Evolutionary conservation across 495 filamentous ascomycete genomes (phyloP), one percentile per base, ranked within the genome.

Genomic region (Pyronema domesticum): DNA sequence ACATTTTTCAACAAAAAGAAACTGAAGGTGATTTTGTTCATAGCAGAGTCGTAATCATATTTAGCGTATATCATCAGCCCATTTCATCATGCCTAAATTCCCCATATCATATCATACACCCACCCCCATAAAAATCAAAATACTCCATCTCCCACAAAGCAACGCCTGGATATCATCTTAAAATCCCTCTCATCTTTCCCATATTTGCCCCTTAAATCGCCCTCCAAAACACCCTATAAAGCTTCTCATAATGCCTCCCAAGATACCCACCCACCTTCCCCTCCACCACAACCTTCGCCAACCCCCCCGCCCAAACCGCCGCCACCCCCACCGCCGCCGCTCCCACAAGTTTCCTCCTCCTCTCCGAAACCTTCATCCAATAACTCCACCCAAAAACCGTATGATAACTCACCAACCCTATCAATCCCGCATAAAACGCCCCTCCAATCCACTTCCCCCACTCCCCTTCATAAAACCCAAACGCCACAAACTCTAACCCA

Each of bases 401-500:
- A 70, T 95, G 89, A 56, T 80, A 87, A 15, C 74, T 79, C 6
- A 79, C 85, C 0, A 82, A 68, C 3, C 73, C 74, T 18, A 95
- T 70, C 61, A 95, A 73, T 10, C 76, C 69, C 3, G 71, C 62
- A 62, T 88, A 94, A 13, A 59, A 65, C 37, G 48, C 82, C 77
- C 1, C 73, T 55, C 69, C 79, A 82, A 50, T 77, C 78, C n/a
- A 84, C 69, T 11, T 76, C 53, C 6, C 78, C 75, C 65, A 79
- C 77, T 33, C 52, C n/a, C 62, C 63, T 9, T 77, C 74, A 39
- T 78, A 80, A 65, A 95, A 87, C 4, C 86, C 89, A 68, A 94
- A 87, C n/a, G 80, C 79, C 0, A 94, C 77, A 67, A 81, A 95
- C 17, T 78, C 80, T 30, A 95, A 69, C 1, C 83, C 83, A 30